A percentile compares a stretch with the other conserved stretches of the same genome.
Evolutionary conservation across 441 rosid genomes (phyloP).

Genomic region (Euphorbia schlechtendalii): DNA sequence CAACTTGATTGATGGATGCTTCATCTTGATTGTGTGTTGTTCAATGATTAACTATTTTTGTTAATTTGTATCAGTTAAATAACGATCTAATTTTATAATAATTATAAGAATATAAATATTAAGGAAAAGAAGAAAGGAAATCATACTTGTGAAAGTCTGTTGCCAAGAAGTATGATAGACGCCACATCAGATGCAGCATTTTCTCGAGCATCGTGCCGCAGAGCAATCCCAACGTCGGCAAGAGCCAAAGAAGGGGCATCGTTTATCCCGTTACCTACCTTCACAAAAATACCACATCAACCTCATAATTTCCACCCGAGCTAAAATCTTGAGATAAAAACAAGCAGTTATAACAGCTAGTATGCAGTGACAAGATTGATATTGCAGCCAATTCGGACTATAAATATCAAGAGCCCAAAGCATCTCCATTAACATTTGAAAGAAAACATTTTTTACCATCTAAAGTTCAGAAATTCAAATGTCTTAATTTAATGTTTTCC

Average conservation of each 20-base stretch:
- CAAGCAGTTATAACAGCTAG: not conserved
- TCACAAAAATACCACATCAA: conserved; percentile 14
- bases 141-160: conserved; percentile 77
- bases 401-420: not conserved
- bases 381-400: not conserved
- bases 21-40: not conserved
- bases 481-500: not conserved
- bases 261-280: conserved; percentile 97
- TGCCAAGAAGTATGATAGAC: conserved; percentile 79
- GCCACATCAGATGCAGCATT: conserved; percentile 88
- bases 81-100: too few relatives aligned
- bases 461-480: not conserved
- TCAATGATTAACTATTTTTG: not conserved
- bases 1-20: not conserved
- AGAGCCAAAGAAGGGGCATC: conserved; percentile 95
- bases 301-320: conserved; percentile 12
- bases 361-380: not conserved
- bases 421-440: not conserved
- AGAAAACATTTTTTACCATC: not conserved
- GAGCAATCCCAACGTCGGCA: conserved; percentile 90
- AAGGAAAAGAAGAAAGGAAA: not conserved
- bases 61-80: not conserved
- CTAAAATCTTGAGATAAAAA: too few relatives aligned
- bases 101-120: too few relatives aligned
- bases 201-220: conserved; percentile 80